These are phyloP conservation scores for Anacardium occidentale DNA, from an alignment of 345 rosid genomes.

Conservation along the genomic window DNA sequence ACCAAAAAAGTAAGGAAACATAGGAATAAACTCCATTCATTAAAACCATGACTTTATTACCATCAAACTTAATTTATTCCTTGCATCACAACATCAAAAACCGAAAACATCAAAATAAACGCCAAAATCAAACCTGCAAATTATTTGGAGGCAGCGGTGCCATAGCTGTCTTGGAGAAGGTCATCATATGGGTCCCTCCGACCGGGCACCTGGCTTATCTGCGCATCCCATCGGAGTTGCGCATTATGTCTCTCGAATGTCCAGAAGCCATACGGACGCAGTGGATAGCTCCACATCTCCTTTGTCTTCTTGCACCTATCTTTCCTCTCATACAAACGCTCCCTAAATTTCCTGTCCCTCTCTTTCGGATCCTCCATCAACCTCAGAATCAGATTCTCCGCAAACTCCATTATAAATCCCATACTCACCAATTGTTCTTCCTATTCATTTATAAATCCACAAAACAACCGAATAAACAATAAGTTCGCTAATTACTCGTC, in stretches of 20 bases:
- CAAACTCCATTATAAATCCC: constrained; percentile 95
- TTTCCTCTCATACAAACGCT: constrained; percentile 61
- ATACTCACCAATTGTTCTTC: constrained; percentile 23
- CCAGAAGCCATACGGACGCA: constrained; percentile 98
- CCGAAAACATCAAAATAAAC: not conserved
- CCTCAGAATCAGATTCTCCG: constrained; percentile 79
- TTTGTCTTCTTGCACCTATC: constrained; percentile 84
- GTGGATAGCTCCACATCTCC: constrained; percentile 95
- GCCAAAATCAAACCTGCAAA: constrained; percentile 19
- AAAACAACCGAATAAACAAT: not conserved
- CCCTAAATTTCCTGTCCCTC: constrained; percentile 81
- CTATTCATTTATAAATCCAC: not conserved
- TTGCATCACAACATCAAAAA: not conserved
- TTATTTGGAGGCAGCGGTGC: constrained; percentile 29
- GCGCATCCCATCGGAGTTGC: constrained; percentile 90
- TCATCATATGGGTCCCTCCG: constrained; percentile 97
- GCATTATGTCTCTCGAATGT: constrained; percentile 93
- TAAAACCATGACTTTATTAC: not conserved
- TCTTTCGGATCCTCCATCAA: constrained; percentile 95
- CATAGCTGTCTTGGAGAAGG: constrained; percentile 51
- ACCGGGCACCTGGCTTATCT: constrained; percentile 94
- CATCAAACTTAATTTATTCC: not conserved
- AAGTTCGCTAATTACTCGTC: too few relatives aligned
- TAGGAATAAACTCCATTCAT: not conserved
- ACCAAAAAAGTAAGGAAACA: not conserved